Conservation (phyloP, 371 early-diverging fungal species). For the Syncephalis plumigaleata region DNA sequence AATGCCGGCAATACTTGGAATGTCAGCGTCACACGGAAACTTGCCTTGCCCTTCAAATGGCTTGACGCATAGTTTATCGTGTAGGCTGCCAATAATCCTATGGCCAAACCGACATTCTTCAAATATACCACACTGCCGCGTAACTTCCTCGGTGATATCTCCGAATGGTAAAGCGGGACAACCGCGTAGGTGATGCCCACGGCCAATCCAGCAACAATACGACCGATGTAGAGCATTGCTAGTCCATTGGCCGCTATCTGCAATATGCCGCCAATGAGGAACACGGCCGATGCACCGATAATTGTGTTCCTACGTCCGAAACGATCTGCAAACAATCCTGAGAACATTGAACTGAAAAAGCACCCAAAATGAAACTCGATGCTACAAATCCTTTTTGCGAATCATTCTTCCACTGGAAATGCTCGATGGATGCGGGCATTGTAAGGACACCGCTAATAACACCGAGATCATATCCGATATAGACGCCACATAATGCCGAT, state of each 20-base stretch:
- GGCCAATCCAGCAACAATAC: slow-evolving; percentile 6
- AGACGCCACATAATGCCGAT: slow-evolving; percentile 5
- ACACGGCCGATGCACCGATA: neutral
- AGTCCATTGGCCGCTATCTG: slow-evolving; percentile 1
- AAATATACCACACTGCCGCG: slow-evolving; percentile 77
- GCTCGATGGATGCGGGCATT: slow-evolving; percentile 1
- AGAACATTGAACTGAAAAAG: slow-evolving; percentile 3
- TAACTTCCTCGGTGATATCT: slow-evolving; percentile 65
- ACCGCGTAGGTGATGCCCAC: slow-evolving; percentile 6
- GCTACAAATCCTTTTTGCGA: slow-evolving; percentile 6
- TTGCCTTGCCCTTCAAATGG: neutral
- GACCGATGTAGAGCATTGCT: slow-evolving; percentile 3
- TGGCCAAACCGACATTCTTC: slow-evolving; percentile 78
- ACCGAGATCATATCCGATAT: slow-evolving; percentile 9
- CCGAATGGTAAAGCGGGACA: slow-evolving; percentile 54
- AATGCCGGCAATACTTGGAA: neutral
- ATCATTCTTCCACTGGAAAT: neutral
- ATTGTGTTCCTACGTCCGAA: slow-evolving; percentile 1
- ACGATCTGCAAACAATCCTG: slow-evolving; percentile 1
- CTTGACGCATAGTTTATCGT: slow-evolving; percentile 1
- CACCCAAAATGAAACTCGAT: slow-evolving; percentile 2
- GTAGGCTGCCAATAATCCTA: slow-evolving; percentile 7
- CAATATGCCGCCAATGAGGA: slow-evolving; percentile 1
- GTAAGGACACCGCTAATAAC: slow-evolving; percentile 7
- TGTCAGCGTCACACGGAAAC: neutral